Base-by-base conservation (phyloP, 352 stramenopile species). In the Globisporangium mamillatum region DNA sequence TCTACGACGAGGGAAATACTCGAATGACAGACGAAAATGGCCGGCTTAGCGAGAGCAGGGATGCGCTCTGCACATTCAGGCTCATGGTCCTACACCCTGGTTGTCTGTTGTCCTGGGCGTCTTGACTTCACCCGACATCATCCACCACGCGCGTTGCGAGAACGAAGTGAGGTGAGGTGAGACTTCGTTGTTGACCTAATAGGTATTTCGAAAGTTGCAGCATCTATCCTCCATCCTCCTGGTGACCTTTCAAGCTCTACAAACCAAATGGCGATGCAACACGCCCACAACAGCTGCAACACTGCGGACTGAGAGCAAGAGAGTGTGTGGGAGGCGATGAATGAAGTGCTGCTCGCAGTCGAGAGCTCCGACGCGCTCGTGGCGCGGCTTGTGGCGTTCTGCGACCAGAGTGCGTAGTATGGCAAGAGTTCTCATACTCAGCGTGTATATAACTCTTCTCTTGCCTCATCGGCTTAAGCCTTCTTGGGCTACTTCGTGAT, bases 351-450 rank as follows among this genome's bases (percentile, higher is more conserved):
- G 32, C 9, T 84, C 27, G 70, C 74, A 0, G 74, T 82, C 27
- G 72, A 80, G 65, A 84, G 76, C 67, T 82, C 76, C 3, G 78
- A 86, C 61, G 65, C 72, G 22, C 54, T 86, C 25, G 54, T 86
- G 20, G 78, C 74, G 18, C 74, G 76, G 44, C 72, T 86, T 10
- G 63, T 86, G 38, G 63, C 67, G 14, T 83, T 73, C 64, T 83
- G 72, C 56, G 69, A 79, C 36, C 63, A 76, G 66, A 54, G 78
- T 86, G 36, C 56, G 66, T 50, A 32, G 52, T 44, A 12, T 58
- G 18, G 1, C 29, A 10, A 3, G 14, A 9, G 24, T 20, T 20
- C 29, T 38, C 14, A n/a, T 14, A 14, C 24, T 55, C 20, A 55
- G 1, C 8, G n/a, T 6, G n/a, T 6, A 24, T 22, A 32, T 32